Evolutionary conservation across 306 rosid species (phyloP), one percentile per base, ranked within the genome.

Genomic region (Vachellia pachyceras): DNA sequence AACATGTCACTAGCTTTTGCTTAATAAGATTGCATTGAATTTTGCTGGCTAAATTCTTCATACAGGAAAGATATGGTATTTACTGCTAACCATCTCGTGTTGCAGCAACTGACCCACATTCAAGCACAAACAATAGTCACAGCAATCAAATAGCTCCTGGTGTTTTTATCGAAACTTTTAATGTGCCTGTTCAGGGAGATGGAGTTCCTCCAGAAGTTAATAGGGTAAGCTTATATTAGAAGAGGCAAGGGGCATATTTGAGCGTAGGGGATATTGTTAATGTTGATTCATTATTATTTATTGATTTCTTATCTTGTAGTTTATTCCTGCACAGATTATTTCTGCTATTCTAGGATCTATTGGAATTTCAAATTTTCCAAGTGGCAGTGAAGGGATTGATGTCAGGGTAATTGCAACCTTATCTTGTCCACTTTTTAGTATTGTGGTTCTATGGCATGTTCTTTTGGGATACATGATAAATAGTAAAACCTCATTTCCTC

Each of bases 311-410:
- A 69, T 75, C 71, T 50, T 83, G 60, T 60, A 20, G 70, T 73
- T 78, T 79, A 18, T 22, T 80, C 50, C 47, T 75, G 12, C 55
- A 73, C 91, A 96, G 99, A 86, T 93, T 55, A 80, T 96, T 74
- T 93, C 97, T 70, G 94, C 98, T 55, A 91, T 96, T 86, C 91
- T 96, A 23, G 92, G 97, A 75, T 96, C 99, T 77, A 82, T 96
- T 13, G 97, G 97, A 82, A 81, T 93, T 84, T 82, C 93, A 81
- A 88, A 79, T 75, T 78, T 85, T 73, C 83, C 84, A 57, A 86
- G 88, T 85, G 92, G 91, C 57, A 64, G 83, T 84, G 97, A 90
- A 79, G 98, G 92, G 84, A 76, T 84, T 75, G 90, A 91, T 68
- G 88, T 85, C 87, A 92, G 94, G 97, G 98, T 93, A 90, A 85